Evolutionary conservation across 345 rosid species (phyloP).

Genomic region (Camelina neglecta): DNA sequence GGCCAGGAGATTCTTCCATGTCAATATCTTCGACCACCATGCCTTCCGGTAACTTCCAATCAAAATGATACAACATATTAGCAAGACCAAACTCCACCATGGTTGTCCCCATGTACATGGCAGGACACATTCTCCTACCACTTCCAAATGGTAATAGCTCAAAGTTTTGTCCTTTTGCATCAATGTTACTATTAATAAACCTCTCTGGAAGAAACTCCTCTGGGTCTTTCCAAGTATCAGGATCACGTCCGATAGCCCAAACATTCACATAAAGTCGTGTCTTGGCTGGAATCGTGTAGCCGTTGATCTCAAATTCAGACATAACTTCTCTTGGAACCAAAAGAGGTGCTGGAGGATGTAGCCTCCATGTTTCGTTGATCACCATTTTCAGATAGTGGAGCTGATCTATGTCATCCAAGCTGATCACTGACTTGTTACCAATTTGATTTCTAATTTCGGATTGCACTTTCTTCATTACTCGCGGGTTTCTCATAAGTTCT

Average conservation of each 20-base stretch:
- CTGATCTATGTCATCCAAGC: conserved; percentile 38
- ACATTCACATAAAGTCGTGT: conserved; percentile 49
- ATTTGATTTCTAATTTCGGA: conserved; percentile 48
- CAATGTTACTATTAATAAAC: conserved; percentile 42
- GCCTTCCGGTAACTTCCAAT: conserved; percentile 51
- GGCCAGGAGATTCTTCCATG: conserved; percentile 49
- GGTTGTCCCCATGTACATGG: conserved; percentile 38
- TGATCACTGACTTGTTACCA: conserved; percentile 42
- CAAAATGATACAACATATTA: conserved; percentile 47
- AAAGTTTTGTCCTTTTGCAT: conserved; percentile 51
- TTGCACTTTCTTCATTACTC: conserved; percentile 50
- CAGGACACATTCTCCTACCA: conserved; percentile 59
- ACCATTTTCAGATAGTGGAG: conserved; percentile 54
- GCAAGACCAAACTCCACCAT: conserved; percentile 50
- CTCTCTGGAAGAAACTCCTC: conserved; percentile 51
- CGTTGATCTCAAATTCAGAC: conserved; percentile 46
- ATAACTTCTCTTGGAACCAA: conserved; percentile 55
- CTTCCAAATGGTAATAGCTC: conserved; percentile 55
- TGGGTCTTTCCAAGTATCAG: conserved; percentile 50
- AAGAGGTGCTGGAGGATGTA: conserved; percentile 59
- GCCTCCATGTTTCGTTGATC: conserved; percentile 55
- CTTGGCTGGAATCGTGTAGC: conserved; percentile 44
- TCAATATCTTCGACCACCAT: conserved; percentile 40
- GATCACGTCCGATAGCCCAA: conserved; percentile 61
- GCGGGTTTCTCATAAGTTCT: conserved; percentile 49